Evolutionary conservation across 108 stramenopile genomes (phyloP).

Genomic region (Cylindrotheca closterium): DNA sequence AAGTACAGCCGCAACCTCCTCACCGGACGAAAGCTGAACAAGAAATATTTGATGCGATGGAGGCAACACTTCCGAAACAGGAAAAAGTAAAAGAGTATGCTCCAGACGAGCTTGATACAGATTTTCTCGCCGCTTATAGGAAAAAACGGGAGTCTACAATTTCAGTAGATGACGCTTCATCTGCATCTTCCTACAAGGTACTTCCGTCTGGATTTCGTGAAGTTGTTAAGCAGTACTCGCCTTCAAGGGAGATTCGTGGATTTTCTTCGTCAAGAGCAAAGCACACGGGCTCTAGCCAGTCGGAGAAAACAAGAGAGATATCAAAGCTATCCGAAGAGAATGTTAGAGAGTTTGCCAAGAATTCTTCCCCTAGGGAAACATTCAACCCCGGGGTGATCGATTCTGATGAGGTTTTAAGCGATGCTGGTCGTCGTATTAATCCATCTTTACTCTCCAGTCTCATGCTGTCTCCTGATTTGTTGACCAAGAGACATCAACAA

Average conservation of each 20-base stretch:
- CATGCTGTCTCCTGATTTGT: constrained; percentile 75
- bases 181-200: constrained; percentile 38
- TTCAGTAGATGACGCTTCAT: constrained; percentile 23
- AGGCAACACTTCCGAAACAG: not conserved
- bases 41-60: not conserved
- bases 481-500: constrained; percentile 79
- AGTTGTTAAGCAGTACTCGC: constrained; percentile 28
- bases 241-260: not conserved
- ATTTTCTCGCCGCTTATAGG: constrained; percentile 40
- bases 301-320: not conserved
- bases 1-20: not conserved
- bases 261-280: not conserved
- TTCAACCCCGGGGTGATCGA: constrained; percentile 61
- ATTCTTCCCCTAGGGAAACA: constrained; percentile 11
- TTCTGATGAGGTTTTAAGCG: constrained; percentile 63
- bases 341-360: constrained; percentile 13
- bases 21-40: not conserved
- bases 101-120: constrained; percentile 5
- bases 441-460: constrained; percentile 44
- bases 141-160: constrained; percentile 13
- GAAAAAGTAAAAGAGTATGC: not conserved
- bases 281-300: constrained; percentile 1
- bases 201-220: constrained; percentile 38
- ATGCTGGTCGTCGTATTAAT: constrained; percentile 40
- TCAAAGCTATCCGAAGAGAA: constrained; percentile 16